Conservation (phyloP, 2,329 filamentous ascomycete genomes). For the Podosphaera fusca region DNA sequence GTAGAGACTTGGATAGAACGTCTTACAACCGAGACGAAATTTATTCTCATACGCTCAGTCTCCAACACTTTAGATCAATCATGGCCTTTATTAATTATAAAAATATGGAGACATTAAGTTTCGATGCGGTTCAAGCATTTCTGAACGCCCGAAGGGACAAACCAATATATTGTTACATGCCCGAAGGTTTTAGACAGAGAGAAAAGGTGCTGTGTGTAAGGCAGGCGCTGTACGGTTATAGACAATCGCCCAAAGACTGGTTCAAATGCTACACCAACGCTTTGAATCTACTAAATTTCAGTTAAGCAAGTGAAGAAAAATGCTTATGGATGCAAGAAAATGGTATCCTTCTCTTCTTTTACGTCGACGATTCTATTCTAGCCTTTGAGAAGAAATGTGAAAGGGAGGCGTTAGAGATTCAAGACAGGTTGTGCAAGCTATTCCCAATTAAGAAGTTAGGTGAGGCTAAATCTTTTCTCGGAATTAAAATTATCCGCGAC, state of each 20-base stretch:
- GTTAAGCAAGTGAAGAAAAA: background rate
- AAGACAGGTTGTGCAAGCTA: background rate
- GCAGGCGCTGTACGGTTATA: background rate
- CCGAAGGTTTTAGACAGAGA: background rate
- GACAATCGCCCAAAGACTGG: constrained; percentile 1
- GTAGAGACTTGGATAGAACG: background rate
- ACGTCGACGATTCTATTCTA: background rate
- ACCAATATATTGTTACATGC: background rate
- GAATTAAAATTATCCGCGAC: background rate
- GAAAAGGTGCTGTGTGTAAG: background rate
- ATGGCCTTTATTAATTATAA: constrained; percentile 1
- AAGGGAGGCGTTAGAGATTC: background rate
- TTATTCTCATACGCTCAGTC: background rate
- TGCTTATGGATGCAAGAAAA: background rate
- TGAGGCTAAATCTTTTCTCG: background rate
- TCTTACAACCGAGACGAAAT: constrained; percentile 1
- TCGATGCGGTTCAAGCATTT: background rate
- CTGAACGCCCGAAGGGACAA: background rate
- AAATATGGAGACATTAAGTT: background rate
- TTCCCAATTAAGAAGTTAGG: background rate
- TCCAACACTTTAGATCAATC: background rate
- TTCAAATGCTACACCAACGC: background rate
- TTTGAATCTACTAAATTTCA: background rate
- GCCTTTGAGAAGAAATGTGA: background rate
- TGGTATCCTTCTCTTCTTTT: background rate